These are phyloP conservation scores for Larix sibirica DNA, from an alignment of 83 land plant genomes.

Conservation along the genomic window DNA sequence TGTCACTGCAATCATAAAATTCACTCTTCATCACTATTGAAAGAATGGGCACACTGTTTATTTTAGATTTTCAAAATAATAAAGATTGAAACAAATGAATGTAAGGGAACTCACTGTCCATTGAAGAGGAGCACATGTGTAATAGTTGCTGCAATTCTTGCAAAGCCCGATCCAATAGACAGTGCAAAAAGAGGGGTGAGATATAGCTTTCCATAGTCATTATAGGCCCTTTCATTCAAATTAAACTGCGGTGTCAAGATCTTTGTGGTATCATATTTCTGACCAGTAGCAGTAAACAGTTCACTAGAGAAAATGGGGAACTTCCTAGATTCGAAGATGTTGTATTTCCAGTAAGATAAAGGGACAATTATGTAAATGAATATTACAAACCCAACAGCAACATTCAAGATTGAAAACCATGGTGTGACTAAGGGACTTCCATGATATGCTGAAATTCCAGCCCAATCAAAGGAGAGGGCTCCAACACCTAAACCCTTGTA, in stretches of 20 bases:
- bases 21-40: neutral
- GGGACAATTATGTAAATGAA: slow-evolving; percentile 69
- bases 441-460: slow-evolving; percentile 68
- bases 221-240: slow-evolving; percentile 65
- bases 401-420: slow-evolving; percentile 82
- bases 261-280: slow-evolving; percentile 48
- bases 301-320: slow-evolving; percentile 76
- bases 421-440: slow-evolving; percentile 92
- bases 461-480: slow-evolving; percentile 80
- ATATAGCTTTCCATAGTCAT: slow-evolving; percentile 54
- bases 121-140: slow-evolving; percentile 60
- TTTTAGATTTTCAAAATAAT: neutral
- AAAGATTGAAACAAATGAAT: neutral
- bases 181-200: slow-evolving; percentile 72
- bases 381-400: slow-evolving; percentile 61
- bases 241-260: slow-evolving; percentile 58
- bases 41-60: neutral
- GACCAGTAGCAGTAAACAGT: slow-evolving; percentile 59
- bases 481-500: slow-evolving; percentile 77
- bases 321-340: slow-evolving; percentile 71
- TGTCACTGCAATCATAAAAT: slow-evolving; percentile 32
- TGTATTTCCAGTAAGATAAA: slow-evolving; percentile 56
- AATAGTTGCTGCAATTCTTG: slow-evolving; percentile 66
- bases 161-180: slow-evolving; percentile 67
- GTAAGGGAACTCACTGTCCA: slow-evolving; percentile 18